Percentiles rank a stretch among this genome's conserved stretches.
These are phyloP conservation scores for Trichophyton verrucosum DNA, from an alignment of 2,329 filamentous ascomycete genomes.

Conservation along the genomic window DNA sequence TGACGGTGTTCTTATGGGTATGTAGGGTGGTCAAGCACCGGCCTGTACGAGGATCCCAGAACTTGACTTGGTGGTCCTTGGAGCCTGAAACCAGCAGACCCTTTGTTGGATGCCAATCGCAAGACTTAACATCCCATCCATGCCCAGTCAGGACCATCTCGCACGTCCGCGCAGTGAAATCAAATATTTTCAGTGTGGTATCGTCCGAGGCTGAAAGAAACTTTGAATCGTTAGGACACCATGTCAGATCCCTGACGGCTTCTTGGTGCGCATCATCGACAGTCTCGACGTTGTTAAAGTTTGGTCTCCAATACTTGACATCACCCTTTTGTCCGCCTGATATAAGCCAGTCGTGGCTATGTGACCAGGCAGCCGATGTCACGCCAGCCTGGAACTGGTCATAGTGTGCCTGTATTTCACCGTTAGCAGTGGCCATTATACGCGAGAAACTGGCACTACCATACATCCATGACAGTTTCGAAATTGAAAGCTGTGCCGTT, in stretches of 20 bases:
- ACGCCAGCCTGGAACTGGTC: constrained; percentile 35
- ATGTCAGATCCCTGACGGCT: constrained; percentile 80
- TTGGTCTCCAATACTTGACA: constrained; percentile 97
- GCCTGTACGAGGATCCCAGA: constrained; percentile 92
- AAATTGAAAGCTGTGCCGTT: constrained; percentile 99
- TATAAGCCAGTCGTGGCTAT: constrained; percentile 93
- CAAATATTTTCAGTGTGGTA: constrained; percentile 84
- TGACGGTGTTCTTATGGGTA: constrained; percentile 94
- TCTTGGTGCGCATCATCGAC: constrained; percentile 76
- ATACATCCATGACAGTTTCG: constrained; percentile 87
- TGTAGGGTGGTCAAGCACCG: constrained; percentile 87
- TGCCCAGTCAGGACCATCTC: constrained; percentile 83
- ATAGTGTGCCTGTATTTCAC: constrained; percentile 56
- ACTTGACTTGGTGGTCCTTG: constrained; percentile 92
- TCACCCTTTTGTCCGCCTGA: constrained; percentile 91
- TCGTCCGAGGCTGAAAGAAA: constrained; percentile 96
- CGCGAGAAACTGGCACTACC: constrained; percentile 6
- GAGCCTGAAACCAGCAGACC: constrained; percentile 89
- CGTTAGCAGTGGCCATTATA: neutral
- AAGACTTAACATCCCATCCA: constrained; percentile 93
- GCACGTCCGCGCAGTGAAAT: constrained; percentile 76
- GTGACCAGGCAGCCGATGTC: constrained; percentile 55
- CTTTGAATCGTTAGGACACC: constrained; percentile 86
- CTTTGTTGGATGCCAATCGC: constrained; percentile 95
- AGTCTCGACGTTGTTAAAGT: constrained; percentile 97